phyloP scores from a whole-genome alignment of 305 asterid species.

The Fraxinus xanthoxyloides region DNA sequence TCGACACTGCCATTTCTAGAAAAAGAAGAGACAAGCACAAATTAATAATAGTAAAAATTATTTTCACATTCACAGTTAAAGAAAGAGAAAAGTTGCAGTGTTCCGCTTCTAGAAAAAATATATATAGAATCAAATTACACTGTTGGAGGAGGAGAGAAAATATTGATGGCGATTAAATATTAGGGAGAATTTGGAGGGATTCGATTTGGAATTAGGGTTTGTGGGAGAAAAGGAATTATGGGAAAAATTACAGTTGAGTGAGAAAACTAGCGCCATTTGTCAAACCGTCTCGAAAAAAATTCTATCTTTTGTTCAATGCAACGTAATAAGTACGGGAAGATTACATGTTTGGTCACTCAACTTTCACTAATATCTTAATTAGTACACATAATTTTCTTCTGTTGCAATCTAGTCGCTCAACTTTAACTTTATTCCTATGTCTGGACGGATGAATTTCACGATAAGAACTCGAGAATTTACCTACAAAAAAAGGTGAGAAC shows the following conservation, averaged over 20 bases:
- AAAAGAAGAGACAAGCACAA: not conserved
- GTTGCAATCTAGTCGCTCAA: not conserved
- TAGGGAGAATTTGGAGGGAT: slow-evolving; percentile 22
- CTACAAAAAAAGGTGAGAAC: not conserved
- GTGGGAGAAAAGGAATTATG: slow-evolving; percentile 27
- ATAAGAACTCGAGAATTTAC: not conserved
- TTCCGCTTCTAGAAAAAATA: not conserved
- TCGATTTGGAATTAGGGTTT: slow-evolving; percentile 37
- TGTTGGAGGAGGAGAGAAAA: slow-evolving; percentile 12
- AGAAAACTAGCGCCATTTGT: slow-evolving; percentile 53
- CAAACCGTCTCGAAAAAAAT: not conserved
- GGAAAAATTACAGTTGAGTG: slow-evolving; percentile 24
- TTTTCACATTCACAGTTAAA: not conserved
- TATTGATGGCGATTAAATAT: slow-evolving; percentile 20
- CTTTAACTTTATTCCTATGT: not conserved
- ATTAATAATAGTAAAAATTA: not conserved
- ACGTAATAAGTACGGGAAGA: not conserved
- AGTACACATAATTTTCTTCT: not conserved
- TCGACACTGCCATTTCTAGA: slow-evolving; percentile 32
- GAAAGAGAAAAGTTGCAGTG: not conserved
- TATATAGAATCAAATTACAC: not conserved
- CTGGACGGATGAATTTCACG: not conserved
- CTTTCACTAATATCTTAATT: not conserved
- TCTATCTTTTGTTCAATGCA: not conserved
- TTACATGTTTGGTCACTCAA: not conserved